Evolutionary conservation across 176 grass and related monocot species (phyloP).

Genomic region (Secale cereale): DNA sequence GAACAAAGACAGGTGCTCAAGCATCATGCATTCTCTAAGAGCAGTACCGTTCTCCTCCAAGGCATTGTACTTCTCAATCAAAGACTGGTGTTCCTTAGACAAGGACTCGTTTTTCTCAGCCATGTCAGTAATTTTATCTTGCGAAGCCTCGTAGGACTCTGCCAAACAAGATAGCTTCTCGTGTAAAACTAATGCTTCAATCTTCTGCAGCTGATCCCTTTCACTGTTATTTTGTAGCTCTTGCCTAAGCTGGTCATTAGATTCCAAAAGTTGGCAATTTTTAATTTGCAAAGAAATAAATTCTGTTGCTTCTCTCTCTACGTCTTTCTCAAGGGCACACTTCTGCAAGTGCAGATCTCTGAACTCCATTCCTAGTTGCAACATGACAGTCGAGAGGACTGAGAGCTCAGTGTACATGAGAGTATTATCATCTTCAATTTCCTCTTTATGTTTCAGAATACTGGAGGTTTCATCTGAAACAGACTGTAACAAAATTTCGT

Average conservation of each 20-base stretch:
- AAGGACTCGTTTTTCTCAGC: slow-evolving; percentile 45
- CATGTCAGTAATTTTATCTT: slow-evolving; percentile 43
- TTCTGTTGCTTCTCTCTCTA: slow-evolving; percentile 40
- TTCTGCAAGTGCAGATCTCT: slow-evolving; percentile 56
- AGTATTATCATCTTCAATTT: slow-evolving; percentile 52
- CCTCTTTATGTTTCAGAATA: slow-evolving; percentile 53
- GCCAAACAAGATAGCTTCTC: slow-evolving; percentile 45
- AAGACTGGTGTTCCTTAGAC: slow-evolving; percentile 41
- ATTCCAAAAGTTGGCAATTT: slow-evolving; percentile 32
- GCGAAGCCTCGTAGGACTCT: slow-evolving; percentile 31
- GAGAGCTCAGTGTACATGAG: slow-evolving; percentile 58
- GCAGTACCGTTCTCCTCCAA: slow-evolving; percentile 38
- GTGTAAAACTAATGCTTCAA: slow-evolving; percentile 37
- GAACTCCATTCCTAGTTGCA: slow-evolving; percentile 65
- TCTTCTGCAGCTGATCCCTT: slow-evolving; percentile 52
- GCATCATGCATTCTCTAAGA: slow-evolving; percentile 61
- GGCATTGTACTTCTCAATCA: slow-evolving; percentile 39
- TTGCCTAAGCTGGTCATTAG: slow-evolving; percentile 52
- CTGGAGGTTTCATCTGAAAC: slow-evolving; percentile 54
- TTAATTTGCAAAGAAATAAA: slow-evolving; percentile 39
- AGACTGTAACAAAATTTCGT: slow-evolving; percentile 57
- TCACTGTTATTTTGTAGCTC: slow-evolving; percentile 42
- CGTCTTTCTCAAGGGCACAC: slow-evolving; percentile 49
- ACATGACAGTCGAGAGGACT: slow-evolving; percentile 58
- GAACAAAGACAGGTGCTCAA: slow-evolving; percentile 72